Evolutionary conservation across 495 filamentous ascomycete species (phyloP).

Genomic region (Podospora anserina): DNA sequence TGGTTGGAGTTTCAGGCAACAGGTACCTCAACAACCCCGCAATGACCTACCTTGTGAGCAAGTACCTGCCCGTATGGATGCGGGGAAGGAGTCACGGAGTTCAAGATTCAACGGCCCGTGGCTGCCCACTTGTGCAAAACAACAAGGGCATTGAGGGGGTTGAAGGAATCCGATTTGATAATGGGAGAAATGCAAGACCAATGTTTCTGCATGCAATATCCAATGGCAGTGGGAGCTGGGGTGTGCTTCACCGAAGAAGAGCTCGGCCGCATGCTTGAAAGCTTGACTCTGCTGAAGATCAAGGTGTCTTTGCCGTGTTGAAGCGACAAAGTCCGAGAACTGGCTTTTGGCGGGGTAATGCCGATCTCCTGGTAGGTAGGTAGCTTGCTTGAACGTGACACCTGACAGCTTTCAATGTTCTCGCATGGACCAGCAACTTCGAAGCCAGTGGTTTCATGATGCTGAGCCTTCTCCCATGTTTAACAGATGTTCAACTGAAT

Average conservation of each 20-base stretch:
- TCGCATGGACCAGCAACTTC: neutral
- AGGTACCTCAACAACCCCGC: neutral
- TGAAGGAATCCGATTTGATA: neutral
- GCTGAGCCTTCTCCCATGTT: neutral
- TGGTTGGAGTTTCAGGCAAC: slow-evolving; percentile 13
- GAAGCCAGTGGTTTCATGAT: neutral
- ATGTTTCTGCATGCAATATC: neutral
- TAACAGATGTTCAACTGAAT: neutral
- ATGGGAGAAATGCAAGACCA: neutral
- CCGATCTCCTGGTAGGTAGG: neutral
- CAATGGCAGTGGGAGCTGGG: neutral
- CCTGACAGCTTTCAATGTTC: neutral
- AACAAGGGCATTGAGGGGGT: neutral
- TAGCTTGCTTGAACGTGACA: neutral
- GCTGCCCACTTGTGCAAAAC: neutral
- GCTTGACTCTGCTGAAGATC: neutral
- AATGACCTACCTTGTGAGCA: neutral
- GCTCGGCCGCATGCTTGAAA: neutral
- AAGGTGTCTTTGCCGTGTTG: neutral
- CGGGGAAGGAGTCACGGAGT: neutral
- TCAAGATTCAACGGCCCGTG: neutral
- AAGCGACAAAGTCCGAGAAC: neutral
- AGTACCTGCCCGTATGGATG: neutral
- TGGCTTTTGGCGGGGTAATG: neutral
- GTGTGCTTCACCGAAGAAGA: neutral